Evolutionary conservation across 169 alveolate genomes (phyloP).

Genomic region (Perkinsus olseni): DNA sequence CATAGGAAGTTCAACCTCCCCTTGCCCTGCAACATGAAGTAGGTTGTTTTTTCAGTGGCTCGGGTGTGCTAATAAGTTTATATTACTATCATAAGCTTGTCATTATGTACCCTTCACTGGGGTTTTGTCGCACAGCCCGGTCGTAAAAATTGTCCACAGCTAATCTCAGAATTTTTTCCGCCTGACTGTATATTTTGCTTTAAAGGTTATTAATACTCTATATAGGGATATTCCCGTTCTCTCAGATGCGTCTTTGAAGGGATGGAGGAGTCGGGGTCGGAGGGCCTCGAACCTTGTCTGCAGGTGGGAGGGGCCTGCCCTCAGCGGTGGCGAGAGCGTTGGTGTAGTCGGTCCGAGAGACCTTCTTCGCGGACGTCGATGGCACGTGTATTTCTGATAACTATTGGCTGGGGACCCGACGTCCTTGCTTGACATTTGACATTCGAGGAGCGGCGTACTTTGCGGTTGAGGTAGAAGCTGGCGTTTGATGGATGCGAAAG

Average conservation of each 20-base stretch:
- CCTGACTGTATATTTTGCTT: no score
- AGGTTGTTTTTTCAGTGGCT: background rate
- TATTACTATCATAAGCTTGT: no score
- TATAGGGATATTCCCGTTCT: background rate
- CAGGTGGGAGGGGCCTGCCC: background rate
- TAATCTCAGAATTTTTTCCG: no score
- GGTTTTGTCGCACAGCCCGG: no score
- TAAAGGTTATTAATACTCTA: no score
- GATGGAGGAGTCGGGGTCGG: constrained; percentile 12
- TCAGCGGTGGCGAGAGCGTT: background rate
- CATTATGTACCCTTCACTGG: no score
- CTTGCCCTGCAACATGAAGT: background rate
- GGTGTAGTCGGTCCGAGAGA: background rate
- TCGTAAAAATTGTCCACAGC: no score
- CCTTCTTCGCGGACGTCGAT: background rate
- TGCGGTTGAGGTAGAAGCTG: background rate
- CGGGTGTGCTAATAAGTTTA: background rate
- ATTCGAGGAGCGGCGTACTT: background rate
- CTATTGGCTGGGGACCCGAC: background rate
- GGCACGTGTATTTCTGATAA: background rate
- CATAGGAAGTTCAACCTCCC: background rate
- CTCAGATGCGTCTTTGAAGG: background rate
- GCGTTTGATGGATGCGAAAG: background rate
- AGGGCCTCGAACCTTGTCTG: background rate
- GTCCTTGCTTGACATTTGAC: background rate